These are phyloP conservation scores for Pseudozyma flocculosa DNA, from an alignment of 1,284 basidiomycete species.

Conservation along the genomic window DNA sequence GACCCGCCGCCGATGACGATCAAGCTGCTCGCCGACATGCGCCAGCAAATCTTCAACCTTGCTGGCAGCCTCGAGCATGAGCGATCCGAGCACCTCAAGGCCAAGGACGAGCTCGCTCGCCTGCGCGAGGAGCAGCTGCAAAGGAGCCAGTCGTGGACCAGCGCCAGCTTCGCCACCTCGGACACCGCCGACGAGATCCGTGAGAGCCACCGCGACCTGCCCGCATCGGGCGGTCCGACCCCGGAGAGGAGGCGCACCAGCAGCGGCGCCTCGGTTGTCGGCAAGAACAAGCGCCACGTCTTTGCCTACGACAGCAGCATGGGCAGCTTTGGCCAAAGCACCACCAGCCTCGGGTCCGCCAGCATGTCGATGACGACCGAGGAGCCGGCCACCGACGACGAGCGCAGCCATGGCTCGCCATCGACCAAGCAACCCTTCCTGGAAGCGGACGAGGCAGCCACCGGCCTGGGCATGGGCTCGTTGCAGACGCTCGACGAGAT, in stretches of 20 bases:
- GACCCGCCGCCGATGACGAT: slow-evolving; percentile 44
- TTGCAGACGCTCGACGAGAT: slow-evolving; percentile 40
- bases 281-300: slow-evolving; percentile 48
- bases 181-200: slow-evolving; percentile 13
- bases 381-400: background rate
- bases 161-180: slow-evolving; percentile 8
- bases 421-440: slow-evolving; percentile 15
- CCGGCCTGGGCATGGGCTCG: slow-evolving; percentile 30
- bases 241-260: slow-evolving; percentile 13
- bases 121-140: slow-evolving; percentile 14
- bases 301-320: slow-evolving; percentile 52
- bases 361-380: slow-evolving; percentile 21
- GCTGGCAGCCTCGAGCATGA: slow-evolving; percentile 53
- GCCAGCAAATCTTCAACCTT: slow-evolving; percentile 56
- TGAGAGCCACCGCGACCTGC: slow-evolving; percentile 3
- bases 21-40: slow-evolving; percentile 53
- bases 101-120: slow-evolving; percentile 32
- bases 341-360: slow-evolving; percentile 17
- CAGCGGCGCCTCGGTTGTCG: slow-evolving; percentile 11
- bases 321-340: slow-evolving; percentile 42
- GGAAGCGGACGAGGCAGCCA: slow-evolving; percentile 10
- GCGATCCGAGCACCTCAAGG: slow-evolving; percentile 45
- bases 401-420: slow-evolving; percentile 5
- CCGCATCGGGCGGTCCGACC: slow-evolving; percentile 5
- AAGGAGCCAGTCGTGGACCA: background rate